phyloP scores from a whole-genome alignment of 1,284 basidiomycete species.

The Flammula alnicola region DNA sequence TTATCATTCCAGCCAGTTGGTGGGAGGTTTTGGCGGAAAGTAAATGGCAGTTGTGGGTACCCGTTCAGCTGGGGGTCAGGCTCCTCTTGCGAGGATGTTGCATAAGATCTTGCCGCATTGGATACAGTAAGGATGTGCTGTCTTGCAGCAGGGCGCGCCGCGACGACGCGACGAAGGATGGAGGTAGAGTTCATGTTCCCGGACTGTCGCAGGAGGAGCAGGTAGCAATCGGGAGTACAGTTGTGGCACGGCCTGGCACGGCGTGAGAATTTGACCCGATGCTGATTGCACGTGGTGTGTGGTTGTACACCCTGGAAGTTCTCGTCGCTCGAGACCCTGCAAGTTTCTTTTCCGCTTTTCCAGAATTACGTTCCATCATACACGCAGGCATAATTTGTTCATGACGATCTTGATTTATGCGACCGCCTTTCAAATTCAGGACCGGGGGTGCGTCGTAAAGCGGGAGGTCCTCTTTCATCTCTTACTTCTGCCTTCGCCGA shows the following conservation, averaged over 20 bases:
- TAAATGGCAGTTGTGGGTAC: constrained; percentile 78
- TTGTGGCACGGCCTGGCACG: constrained; percentile 7
- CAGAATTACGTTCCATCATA: constrained; percentile 28
- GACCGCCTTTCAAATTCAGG: constrained; percentile 11
- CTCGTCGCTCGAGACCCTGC: constrained; percentile 6
- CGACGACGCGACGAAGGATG: constrained; percentile 39
- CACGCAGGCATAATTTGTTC: constrained; percentile 24
- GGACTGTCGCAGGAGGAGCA: constrained; percentile 26
- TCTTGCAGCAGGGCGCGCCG: constrained; percentile 27
- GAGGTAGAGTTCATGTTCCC: constrained; percentile 31
- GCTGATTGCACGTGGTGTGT: constrained; percentile 26
- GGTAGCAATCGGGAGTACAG: constrained; percentile 11
- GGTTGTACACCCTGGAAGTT: not conserved
- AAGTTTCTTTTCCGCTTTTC: constrained; percentile 20
- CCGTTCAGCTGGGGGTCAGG: constrained; percentile 71
- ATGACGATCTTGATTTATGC: constrained; percentile 25
- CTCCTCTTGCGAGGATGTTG: constrained; percentile 42
- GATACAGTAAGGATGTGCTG: constrained; percentile 10
- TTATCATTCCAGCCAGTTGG: constrained; percentile 83
- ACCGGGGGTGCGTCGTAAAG: constrained; percentile 10
- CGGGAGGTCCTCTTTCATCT: constrained; percentile 18
- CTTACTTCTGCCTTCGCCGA: constrained; percentile 18
- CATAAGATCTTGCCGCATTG: constrained; percentile 31
- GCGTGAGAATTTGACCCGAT: constrained; percentile 19
- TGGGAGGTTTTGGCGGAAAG: constrained; percentile 69